Percentiles rank a stretch among this genome's conserved stretches.
Evolutionary conservation across 2,329 filamentous ascomycete genomes (phyloP).

Genomic region (Phialophora verrucosa): DNA sequence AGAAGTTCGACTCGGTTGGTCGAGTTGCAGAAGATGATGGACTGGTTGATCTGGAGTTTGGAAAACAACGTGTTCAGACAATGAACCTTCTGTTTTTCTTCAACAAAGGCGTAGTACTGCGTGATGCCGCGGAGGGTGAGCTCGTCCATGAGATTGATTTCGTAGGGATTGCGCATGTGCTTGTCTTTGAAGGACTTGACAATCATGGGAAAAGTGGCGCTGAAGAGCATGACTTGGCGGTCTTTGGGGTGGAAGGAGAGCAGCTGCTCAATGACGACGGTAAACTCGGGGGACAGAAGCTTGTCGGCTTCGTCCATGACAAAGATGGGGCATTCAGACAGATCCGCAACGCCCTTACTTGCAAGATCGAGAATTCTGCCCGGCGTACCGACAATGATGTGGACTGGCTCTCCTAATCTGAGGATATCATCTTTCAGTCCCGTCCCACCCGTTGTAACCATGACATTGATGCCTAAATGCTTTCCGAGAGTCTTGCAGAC

Average conservation of each 20-base stretch:
- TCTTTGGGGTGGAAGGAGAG: slow-evolving; percentile 95
- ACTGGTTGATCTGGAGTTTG: slow-evolving; percentile 99
- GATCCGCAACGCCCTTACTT: slow-evolving; percentile 93
- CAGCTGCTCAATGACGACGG: slow-evolving; percentile 94
- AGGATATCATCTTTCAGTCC: slow-evolving; percentile 96
- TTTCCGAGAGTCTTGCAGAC: slow-evolving; percentile 99
- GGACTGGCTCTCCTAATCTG: slow-evolving; percentile 88
- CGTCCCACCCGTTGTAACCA: slow-evolving; percentile 98
- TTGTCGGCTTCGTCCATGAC: slow-evolving; percentile 99
- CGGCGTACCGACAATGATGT: slow-evolving; percentile 96
- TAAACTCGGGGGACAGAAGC: slow-evolving; percentile 94
- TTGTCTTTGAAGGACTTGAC: slow-evolving; percentile 98
- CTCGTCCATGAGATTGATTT: slow-evolving; percentile 99
- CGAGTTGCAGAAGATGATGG: slow-evolving; percentile 99
- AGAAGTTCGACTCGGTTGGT: slow-evolving; percentile 97
- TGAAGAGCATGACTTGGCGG: slow-evolving; percentile 99
- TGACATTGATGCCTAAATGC: slow-evolving; percentile 95
- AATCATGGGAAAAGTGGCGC: slow-evolving; percentile 93
- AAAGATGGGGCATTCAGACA: slow-evolving; percentile 95
- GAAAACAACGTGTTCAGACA: slow-evolving; percentile 98
- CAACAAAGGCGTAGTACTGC: slow-evolving; percentile 98
- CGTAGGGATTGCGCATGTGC: slow-evolving; percentile 94
- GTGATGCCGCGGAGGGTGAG: slow-evolving; percentile 97
- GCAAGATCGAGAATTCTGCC: slow-evolving; percentile 95
- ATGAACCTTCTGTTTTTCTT: slow-evolving; percentile 99